Evolutionary conservation across 352 stramenopile species (phyloP), one percentile per base, ranked within the genome.

Genomic region (Aphanomyces invadans): DNA sequence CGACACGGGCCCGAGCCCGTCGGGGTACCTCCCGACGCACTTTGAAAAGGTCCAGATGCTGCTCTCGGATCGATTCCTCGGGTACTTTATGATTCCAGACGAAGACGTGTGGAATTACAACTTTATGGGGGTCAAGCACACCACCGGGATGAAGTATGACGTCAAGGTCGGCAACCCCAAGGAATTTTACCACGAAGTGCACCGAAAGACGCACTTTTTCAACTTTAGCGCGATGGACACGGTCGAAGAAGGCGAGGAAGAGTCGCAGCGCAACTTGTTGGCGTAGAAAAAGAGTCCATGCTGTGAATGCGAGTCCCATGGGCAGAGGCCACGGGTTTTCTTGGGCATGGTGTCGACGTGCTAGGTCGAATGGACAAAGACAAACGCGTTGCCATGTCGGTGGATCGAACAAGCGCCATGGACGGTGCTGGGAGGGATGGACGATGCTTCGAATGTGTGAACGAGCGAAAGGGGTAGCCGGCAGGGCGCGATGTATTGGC

Each of bases 41-140:
- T 99, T 99, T 76, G 96, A 99, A 71, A 98, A 99, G 81, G 96
- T 99, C 59, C 97, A 99, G 77, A 99, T 99, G 95, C 76, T 99
- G 57, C 81, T 99, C 31, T 98, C 91, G 65, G 97, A 99, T 75
- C 91, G 96, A 12, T 99, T 99, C 88, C 84, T 99, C 66, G 97
- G 97, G 15, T 99, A 99, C 76, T 99, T 99, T 79, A 97, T 99
- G 92, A 95, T 99, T 53, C 97, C 97, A 7, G 92, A 98, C 53
- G 94, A 98, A 66, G 92, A 97, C 23, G 79, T 98, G 57, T 99
- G 97, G 97, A 99, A 99, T 79, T 99, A 99, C 81, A 99, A 99
- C 73, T 99, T 99, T 72, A 98, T 99, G 86, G 97, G 97, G 61
- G 95, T 99, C 46, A 99, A 99, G 74, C 96, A 98, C 83, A 98